Evolutionary conservation across 345 rosid species (phyloP).

Genomic region (Aquilaria yunnanensis): DNA sequence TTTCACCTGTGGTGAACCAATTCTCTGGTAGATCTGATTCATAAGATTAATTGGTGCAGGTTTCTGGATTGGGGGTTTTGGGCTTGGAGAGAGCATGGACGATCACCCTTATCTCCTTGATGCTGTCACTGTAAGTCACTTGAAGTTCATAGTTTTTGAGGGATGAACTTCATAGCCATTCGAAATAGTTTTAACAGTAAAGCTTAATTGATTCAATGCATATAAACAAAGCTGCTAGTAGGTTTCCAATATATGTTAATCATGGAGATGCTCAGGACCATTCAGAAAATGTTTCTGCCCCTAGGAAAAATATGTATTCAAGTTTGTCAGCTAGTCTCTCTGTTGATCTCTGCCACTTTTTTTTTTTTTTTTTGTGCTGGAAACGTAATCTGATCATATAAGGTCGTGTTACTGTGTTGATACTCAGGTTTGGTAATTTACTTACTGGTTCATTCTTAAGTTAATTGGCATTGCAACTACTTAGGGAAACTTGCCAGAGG

Average conservation of each 20-base stretch:
- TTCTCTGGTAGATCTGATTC: conserved; percentile 1
- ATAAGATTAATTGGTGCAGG: conserved; percentile 31
- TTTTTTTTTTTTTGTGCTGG: no score
- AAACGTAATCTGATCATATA: no score
- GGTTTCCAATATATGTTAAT: neutral
- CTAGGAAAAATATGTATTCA: no score
- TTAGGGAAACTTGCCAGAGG: conserved; percentile 53
- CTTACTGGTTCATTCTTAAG: no score
- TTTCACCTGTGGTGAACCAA: no score
- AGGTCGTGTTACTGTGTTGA: no score
- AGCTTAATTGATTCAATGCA: neutral
- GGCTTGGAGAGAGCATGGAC: conserved; percentile 73
- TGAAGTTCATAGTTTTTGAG: neutral
- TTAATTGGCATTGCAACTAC: neutral
- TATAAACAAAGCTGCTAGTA: neutral
- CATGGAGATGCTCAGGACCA: no score
- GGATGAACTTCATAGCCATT: neutral
- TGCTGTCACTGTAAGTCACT: conserved; percentile 43
- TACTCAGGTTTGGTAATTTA: no score
- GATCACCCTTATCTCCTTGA: conserved; percentile 56
- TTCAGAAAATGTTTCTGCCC: no score
- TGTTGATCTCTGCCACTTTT: no score
- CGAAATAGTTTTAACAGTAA: no score
- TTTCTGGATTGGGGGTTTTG: conserved; percentile 80
- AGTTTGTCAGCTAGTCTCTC: no score